Evolutionary conservation across 768 basidiomycete genomes (phyloP), one percentile per base, ranked within the genome.

Genomic region (Gymnopilus junonius): DNA sequence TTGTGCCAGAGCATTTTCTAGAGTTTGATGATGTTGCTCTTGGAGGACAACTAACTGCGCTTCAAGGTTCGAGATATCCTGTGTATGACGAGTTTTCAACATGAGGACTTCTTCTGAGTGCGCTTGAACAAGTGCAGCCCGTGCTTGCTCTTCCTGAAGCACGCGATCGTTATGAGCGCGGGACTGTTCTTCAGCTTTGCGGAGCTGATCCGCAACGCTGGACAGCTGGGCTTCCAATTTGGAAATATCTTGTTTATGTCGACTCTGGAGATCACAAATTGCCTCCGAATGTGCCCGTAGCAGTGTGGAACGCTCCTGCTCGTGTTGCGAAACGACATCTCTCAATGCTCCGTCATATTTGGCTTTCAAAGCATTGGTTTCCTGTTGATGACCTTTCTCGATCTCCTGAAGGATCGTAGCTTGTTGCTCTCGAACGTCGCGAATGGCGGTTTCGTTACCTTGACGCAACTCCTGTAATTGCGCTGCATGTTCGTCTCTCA

Each of bases 381-480:
- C 87, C 61, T 81, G 82, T 50, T 85, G 80, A 66, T 93, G 88
- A 8, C 79, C 79, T 35, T 75, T 81, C 65, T 86, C 83, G 34
- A 89, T 67, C 60, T 88, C 85, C 55, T 81, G 76, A 8, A 93
- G 76, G 42, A 85, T 74, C 1, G 73, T 67, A 5, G 83, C 80
- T 55, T 92, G 87, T 64, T 87, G 83, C 69, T 86, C 83, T 70
- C 84, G 82, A 31, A 86, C 75, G 27, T 74, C 67, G 45, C 76
- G 78, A 11, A 86, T 69, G 1, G 82, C 75, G 2, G 79, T 77
- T 53, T 88, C 87, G 57, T 83, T 70, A 46, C 87, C 85, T 76
- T 77, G 64, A 70, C 81, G 76, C 72, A 70, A 74, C 75, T 62
- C 72, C 67, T 61, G 64, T 55, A 71, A 23, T 23, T 65, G 72